A percentile compares a stretch with the other conserved stretches of the same genome.
Evolutionary conservation across 2,329 filamentous ascomycete genomes (phyloP).

Genomic region (Fusarium aywerte): DNA sequence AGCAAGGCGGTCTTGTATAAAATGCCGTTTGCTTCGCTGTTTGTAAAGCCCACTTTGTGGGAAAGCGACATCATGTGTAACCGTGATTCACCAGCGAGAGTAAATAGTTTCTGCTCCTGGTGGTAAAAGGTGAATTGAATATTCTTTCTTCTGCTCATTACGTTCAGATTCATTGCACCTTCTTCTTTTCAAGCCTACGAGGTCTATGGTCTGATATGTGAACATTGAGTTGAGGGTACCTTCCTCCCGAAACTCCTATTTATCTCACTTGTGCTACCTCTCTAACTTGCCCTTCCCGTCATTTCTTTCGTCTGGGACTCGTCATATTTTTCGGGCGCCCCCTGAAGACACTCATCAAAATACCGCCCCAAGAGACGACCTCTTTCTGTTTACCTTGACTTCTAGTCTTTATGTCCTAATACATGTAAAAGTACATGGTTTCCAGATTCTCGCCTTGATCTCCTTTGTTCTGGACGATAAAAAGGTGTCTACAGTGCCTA

Average conservation of each 20-base stretch:
- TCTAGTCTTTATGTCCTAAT: neutral
- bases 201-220: neutral
- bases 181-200: neutral
- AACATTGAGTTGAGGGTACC: neutral
- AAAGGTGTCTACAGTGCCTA: neutral
- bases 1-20: neutral
- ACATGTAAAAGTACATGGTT: neutral
- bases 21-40: neutral
- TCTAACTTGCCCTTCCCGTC: neutral
- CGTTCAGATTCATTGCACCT: neutral
- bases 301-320: neutral
- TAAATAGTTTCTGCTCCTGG: too few species aligned
- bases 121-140: neutral
- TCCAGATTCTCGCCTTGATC: neutral
- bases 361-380: neutral
- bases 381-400: neutral
- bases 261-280: neutral
- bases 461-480: neutral
- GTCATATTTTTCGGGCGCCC: conserved; percentile 22
- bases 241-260: neutral
- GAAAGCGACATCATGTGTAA: conserved; percentile 9
- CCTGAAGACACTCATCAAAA: conserved; percentile 4
- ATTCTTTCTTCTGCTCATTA: neutral
- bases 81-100: neutral
- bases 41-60: neutral